Evolutionary conservation across 2,329 filamentous ascomycete genomes (phyloP).

Genomic region (Fusarium dimerum): DNA sequence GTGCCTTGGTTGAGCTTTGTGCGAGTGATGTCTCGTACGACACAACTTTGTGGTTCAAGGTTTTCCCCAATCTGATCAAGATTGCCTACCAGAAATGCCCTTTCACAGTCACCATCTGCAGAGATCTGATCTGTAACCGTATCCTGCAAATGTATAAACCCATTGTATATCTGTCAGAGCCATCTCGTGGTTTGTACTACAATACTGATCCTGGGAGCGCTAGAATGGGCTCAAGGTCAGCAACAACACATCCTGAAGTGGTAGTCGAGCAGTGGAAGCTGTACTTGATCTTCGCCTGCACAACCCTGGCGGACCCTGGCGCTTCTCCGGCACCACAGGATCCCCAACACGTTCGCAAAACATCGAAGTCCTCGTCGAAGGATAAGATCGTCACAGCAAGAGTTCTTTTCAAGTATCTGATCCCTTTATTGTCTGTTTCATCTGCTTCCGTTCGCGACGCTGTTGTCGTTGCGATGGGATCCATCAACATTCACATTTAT

Average conservation of each 20-base stretch:
- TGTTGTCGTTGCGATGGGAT: constrained; percentile 87
- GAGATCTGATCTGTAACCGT: constrained; percentile 90
- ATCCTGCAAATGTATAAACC: constrained; percentile 90
- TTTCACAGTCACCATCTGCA: constrained; percentile 84
- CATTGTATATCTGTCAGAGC: constrained; percentile 78
- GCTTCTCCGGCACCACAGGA: constrained; percentile 53
- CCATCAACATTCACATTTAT: constrained; percentile 93
- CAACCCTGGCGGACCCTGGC: constrained; percentile 84
- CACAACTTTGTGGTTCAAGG: constrained; percentile 93
- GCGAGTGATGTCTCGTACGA: constrained; percentile 95
- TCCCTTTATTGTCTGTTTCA: constrained; percentile 79
- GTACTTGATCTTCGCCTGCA: constrained; percentile 95
- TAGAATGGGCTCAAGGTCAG: constrained; percentile 53
- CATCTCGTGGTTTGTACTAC: constrained; percentile 63
- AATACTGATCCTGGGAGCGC: constrained; percentile 60
- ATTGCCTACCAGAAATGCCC: constrained; percentile 90
- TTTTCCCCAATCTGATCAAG: constrained; percentile 92
- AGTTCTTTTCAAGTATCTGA: constrained; percentile 87
- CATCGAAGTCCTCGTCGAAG: constrained; percentile 67
- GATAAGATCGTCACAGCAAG: constrained; percentile 85
- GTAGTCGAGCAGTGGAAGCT: constrained; percentile 97
- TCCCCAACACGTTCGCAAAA: constrained; percentile 77
- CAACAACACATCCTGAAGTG: constrained; percentile 77
- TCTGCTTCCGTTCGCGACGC: constrained; percentile 84
- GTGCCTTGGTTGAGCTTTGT: constrained; percentile 88